phyloP scores from a whole-genome alignment of 768 basidiomycete species.

The Lactarius hengduanensis region DNA sequence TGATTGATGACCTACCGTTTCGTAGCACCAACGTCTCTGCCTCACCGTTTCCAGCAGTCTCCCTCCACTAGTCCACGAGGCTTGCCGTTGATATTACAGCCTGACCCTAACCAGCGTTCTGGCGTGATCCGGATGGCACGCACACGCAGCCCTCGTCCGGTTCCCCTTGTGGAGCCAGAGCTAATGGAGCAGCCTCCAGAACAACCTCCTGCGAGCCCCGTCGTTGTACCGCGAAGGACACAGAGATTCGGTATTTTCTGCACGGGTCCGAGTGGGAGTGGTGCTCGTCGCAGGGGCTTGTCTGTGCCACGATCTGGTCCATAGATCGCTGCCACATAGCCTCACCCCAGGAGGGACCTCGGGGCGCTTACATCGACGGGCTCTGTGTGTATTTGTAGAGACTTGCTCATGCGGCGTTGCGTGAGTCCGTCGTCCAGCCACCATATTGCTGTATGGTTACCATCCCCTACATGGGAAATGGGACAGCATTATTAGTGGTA shows the following conservation, averaged over 20 bases:
- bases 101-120: conserved; percentile 14
- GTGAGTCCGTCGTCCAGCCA: neutral
- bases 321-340: neutral
- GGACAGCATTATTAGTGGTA: conserved; percentile 19
- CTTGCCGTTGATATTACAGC: conserved; percentile 8
- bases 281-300: conserved; percentile 2
- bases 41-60: conserved; percentile 25
- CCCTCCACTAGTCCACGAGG: conserved; percentile 26
- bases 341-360: neutral
- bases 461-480: conserved; percentile 7
- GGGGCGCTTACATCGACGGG: neutral
- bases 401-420: conserved; percentile 2
- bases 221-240: conserved; percentile 14
- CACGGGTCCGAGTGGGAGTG: conserved; percentile 10
- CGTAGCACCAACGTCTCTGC: conserved; percentile 27
- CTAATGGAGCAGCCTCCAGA: conserved; percentile 1
- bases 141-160: conserved; percentile 25
- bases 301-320: conserved; percentile 15
- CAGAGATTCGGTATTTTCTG: conserved; percentile 30
- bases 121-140: conserved; percentile 23
- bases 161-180: conserved; percentile 1
- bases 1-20: conserved; percentile 14
- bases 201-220: neutral
- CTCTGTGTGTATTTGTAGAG: neutral
- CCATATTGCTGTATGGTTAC: conserved; percentile 15